Evolutionary conservation across 108 stramenopile genomes (phyloP).

Genomic region (Parietichytrium sp.): DNA sequence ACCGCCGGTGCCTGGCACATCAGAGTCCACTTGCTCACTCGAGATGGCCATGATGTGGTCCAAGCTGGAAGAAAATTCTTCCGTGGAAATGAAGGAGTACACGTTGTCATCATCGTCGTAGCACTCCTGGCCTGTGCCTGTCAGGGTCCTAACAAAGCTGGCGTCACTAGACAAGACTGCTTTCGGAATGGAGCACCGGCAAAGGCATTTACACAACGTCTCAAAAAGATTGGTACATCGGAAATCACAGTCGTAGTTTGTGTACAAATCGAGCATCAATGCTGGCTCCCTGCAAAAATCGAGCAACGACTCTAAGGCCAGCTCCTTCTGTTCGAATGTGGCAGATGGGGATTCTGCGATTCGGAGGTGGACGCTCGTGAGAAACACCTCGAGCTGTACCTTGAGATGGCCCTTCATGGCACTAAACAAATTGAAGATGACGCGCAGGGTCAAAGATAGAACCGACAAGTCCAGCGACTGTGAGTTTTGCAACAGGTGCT

Average conservation of each 20-base stretch:
- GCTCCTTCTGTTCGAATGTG: conserved; percentile 77
- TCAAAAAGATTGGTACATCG: conserved; percentile 92
- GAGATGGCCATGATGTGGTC: not conserved
- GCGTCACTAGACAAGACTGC: not conserved
- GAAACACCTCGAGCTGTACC: conserved; percentile 93
- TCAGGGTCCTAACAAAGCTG: not conserved
- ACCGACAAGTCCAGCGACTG: conserved; percentile 78
- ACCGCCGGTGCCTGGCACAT: conserved; percentile 43
- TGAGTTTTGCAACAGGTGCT: conserved; percentile 73
- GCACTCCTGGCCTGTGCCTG: conserved; percentile 18
- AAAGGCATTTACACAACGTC: conserved; percentile 68
- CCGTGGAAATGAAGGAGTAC: conserved; percentile 7
- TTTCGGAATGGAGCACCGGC: conserved; percentile 61
- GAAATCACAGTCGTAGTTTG: conserved; percentile 96
- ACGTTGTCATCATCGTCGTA: not conserved
- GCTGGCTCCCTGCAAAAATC: conserved; percentile 89
- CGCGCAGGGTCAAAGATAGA: conserved; percentile 79
- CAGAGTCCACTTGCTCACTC: conserved; percentile 38
- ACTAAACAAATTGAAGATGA: conserved; percentile 94
- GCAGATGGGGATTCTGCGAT: conserved; percentile 60
- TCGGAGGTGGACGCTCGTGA: conserved; percentile 80
- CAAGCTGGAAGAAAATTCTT: conserved; percentile 32
- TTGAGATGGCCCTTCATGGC: conserved; percentile 88
- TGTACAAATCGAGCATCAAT: conserved; percentile 86
- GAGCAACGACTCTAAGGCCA: conserved; percentile 85